Evolutionary conservation across 2,329 filamentous ascomycete genomes (phyloP), one percentile per base, ranked within the genome.

Genomic region (Apiospora aurea): DNA sequence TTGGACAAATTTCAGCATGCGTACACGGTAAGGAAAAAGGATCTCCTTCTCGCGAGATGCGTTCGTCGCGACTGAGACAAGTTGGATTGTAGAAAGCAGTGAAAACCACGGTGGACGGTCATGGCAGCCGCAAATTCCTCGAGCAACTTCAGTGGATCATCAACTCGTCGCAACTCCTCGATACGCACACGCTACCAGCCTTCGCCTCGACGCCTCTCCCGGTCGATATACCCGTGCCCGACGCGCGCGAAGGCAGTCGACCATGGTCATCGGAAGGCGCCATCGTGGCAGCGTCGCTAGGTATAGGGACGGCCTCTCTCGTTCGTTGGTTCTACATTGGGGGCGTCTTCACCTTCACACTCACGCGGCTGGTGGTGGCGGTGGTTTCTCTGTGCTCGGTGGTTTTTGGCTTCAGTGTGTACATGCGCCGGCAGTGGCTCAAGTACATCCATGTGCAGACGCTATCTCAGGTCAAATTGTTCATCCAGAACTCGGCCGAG

Each of bases 101-200:
- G 18, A 79, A 78, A 51, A 79, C 78, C n/a, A 79, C 78, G 5
- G 80, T 80, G 71, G 79, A 80, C 68, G 78, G 78, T 73, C 75
- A 77, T 38, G 76, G 77, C 41, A 78, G 79, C 53, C 77, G 78
- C 71, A 78, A 76, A 21, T 80, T 80, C 71, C 75, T 81, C 71
- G 79, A 81, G 74, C 77, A 79, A 38, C 75, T 81, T n/a, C 78
- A 79, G 14, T 78, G 80, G 61, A 77, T 78, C 64, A 80, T 80
- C 67, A 75, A 80, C 34, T 78, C 80, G 68, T 81, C 79, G 44
- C 79, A 80, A 53, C 77, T 81, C 38, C 69, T 80, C 47, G 78
- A 80, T 57, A 69, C 67, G 43, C 57, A 64, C 21, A 64, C 57
- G 21, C 24, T 64, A 14, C 57, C 57, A n/a, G 78, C 80, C 67